Base-by-base conservation (phyloP, 2,329 filamentous ascomycete species). In the Talaromyces rugulosus region DNA sequence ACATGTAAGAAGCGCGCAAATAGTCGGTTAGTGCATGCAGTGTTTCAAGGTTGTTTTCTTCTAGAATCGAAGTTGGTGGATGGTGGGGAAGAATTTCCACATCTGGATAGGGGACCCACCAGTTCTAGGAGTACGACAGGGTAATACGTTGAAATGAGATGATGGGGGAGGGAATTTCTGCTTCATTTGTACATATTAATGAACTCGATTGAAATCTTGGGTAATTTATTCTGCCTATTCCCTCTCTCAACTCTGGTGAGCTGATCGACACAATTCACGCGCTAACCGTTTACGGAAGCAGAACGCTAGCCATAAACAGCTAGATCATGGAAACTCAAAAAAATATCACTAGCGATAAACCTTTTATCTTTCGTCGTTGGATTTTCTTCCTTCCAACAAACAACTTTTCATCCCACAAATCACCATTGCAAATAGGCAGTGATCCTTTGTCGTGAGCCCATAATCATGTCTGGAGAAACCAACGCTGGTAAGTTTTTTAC, bases 391-490 rank as follows among this genome's bases (percentile, higher is more conserved):
- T 5, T 51, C 18, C 12, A 51, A 8, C 50, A 51, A 51, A 8
- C 50, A 12, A 53, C 50, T 5, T n/a, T 18, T 4, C 50, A 53
- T 9, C 30, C n/a, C 30, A 16, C 5, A 28, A 53, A 30, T 33
- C 23, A 18, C 44, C 44, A 47, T 53, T 53, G 50, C 50, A 53
- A 53, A 53, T 31, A 12, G 72, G 72, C 72, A 69, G 72, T 74
- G 72, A 75, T 75, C 72, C 72, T 67, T 69, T 67, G 72, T 68
- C 62, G 72, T 75, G 73, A 75, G 72, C 73, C 23, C 73, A 71
- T 47, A 47, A 47, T 58, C 60, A 74, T 74, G 72, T 69, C 72
- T 63, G 71, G 68, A 68, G 72, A 74, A 62, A 67, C 69, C 55
- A 65, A 60, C 62, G 71, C 70, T 59, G 71, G 71, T 72, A 61